Conservation (phyloP, 1,139 yeast genomes). For the Suhomyces anneliseae region DNA sequence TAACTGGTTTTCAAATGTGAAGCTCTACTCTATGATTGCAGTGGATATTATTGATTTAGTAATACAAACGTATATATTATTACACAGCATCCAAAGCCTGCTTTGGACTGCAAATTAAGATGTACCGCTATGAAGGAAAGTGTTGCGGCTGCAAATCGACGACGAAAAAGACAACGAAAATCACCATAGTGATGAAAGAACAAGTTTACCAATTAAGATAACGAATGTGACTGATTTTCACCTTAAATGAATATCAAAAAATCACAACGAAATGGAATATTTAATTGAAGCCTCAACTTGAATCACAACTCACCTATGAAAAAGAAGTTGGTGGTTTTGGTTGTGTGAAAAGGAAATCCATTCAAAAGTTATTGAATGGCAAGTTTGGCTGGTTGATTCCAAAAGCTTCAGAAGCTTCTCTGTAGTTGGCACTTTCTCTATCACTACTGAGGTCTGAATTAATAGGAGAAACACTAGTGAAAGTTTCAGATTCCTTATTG, state of each 20-base stretch:
- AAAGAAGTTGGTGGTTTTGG: too few relatives aligned
- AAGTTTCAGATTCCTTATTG: constrained; percentile 1
- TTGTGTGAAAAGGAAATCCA: neutral
- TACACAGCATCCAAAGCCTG: neutral
- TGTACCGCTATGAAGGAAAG: neutral
- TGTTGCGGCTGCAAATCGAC: neutral
- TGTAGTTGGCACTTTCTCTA: constrained; percentile 2
- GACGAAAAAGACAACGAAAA: neutral
- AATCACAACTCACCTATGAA: too few relatives aligned
- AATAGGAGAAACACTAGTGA: constrained; percentile 4
- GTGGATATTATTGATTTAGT: too few relatives aligned
- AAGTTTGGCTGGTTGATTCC: constrained; percentile 7
- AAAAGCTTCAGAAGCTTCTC: constrained; percentile 9
- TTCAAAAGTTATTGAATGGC: constrained; percentile 4
- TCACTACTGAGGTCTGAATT: constrained; percentile 7
- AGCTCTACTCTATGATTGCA: too few relatives aligned
- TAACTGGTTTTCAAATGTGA: too few relatives aligned
- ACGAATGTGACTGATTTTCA: too few relatives aligned
- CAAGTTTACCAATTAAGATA: too few relatives aligned
- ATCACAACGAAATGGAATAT: too few relatives aligned
- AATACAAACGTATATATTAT: neutral
- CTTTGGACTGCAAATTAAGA: neutral
- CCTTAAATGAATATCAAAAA: too few relatives aligned
- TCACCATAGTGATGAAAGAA: neutral
- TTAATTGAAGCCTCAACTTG: too few relatives aligned